Evolutionary conservation across 2,329 filamentous ascomycete species (phyloP), one percentile per base, ranked within the genome.

Genomic region (Talaromyces funiculosus): DNA sequence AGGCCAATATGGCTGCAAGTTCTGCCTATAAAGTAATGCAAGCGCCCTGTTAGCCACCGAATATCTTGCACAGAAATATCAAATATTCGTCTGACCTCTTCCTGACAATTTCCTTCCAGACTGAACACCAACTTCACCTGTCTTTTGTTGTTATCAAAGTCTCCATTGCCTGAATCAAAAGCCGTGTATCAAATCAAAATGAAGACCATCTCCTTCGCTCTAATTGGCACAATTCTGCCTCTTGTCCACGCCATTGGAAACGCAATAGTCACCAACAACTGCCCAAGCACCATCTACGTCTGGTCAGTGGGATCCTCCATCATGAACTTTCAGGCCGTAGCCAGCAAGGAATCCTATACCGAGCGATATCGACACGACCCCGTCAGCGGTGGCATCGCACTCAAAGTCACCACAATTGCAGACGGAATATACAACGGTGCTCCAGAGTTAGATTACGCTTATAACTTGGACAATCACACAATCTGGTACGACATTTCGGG

Each of bases 401-500:
- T 80, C 57, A 79, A 79, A 64, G 67, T 79, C 61, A 73, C 75
- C 22, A 73, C 69, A 14, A 60, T 64, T 20, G 16, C 60, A 16
- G 64, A 74, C 53, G 76, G 75, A 8, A 63, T 78, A 35, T 72
- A 68, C 57, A 66, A 64, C 6, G 70, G 67, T 18, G 66, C 69
- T 3, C 69, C 75, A 4, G 69, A 77, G 66, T 75, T 74, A 3
- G 69, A 76, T 22, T 78, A 77, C 59, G 76, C 75, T 24, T 79
- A 79, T 64, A 77, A 71, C 35, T 66, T 77, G 20, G 64, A 68
- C 49, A 62, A 63, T 35, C 60, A 64, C 6, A 47, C 47, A 38
- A 69, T 78, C 53, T 77, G 74, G 68, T 79, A 78, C 62, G 76
- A 78, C 65, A 65, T 79, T 42, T 75, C 73, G 3, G 75, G 79